Base-by-base conservation (phyloP, 257 asterid genomes). In the Primulina tabacum region DNA sequence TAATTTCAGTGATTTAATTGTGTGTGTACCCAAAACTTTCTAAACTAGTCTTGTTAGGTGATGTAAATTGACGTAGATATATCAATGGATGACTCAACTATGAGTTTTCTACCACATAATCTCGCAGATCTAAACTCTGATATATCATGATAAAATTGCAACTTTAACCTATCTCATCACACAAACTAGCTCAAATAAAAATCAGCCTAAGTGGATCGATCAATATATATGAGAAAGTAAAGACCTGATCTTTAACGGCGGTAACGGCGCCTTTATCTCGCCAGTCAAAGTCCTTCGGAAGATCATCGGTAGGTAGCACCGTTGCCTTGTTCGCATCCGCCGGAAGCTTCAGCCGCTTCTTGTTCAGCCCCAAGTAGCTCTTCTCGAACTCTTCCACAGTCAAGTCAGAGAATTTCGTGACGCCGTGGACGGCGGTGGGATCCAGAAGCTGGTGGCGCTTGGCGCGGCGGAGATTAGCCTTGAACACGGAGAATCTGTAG, bases 391-490 rank as follows among this genome's bases (percentile, higher is more conserved):
- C 40, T 96, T 2, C 78, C 74, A 37, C 86, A 4, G 96, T 89
- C 75, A 92, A 78, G 81, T 92, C 97, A 67, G 95, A 92, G 81
- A 92, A 92, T 79, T 65, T 82, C 74, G 97, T 92, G 72, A 92
- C 92, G 10, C 98, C 98, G 77, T 89, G 98, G 9, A 76, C 85
- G 37, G 98, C 96, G 33, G 92, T 72, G n/a, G 98, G 96, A 62
- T 92, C 97, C 38, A 89, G 86, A 77, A 69, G 75, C 92, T 89
- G 96, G 84, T 87, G 89, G 21, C 82, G 84, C 80, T 56, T 56
- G 5, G 98, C 96, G 11, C 87, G 88, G 84, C 81, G 95, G 79
- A 92, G 67, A 77, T 89, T 92, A 75, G 94, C 83, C 84, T 89
- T 85, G 67, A 92, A 92, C 53, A 92, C 87, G 55, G 85, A 66